Percentiles rank a stretch among this genome's conserved stretches.
Evolutionary conservation across 352 stramenopile species (phyloP).

Genomic region (Albugo laibachii): DNA sequence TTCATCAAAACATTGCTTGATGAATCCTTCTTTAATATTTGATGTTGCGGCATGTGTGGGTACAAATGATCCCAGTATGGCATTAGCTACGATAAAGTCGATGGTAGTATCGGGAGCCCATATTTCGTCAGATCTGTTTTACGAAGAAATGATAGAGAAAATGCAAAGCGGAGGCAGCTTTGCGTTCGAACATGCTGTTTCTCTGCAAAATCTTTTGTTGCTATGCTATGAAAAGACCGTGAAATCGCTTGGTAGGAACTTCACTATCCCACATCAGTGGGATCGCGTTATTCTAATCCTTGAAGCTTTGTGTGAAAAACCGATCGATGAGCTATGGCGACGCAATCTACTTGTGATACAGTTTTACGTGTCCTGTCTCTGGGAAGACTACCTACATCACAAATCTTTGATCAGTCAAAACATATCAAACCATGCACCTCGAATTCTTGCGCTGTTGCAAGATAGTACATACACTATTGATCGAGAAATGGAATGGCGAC

Average conservation of each 20-base stretch:
- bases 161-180: constrained; percentile 52
- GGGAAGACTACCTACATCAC: constrained; percentile 17
- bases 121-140: constrained; percentile 63
- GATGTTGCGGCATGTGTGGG: constrained; percentile 12
- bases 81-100: constrained; percentile 47
- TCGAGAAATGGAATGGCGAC: no score
- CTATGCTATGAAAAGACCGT: no score
- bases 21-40: no score
- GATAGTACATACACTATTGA: no score
- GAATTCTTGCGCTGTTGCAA: no score
- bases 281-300: constrained; percentile 7
- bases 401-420: no score
- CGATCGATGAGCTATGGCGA: constrained; percentile 13
- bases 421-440: no score
- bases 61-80: constrained; percentile 62
- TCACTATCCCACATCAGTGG: constrained; percentile 35
- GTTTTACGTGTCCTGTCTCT: constrained; percentile 69
- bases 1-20: no score
- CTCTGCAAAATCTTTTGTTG: constrained; percentile 44
- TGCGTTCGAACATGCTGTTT: constrained; percentile 43
- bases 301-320: constrained; percentile 11
- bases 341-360: constrained; percentile 53
- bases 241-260: no score
- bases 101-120: constrained; percentile 73
- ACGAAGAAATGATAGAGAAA: constrained; percentile 56